phyloP scores from a whole-genome alignment of 2,329 filamentous ascomycete genomes.

The Colletotrichum cordylinicola region DNA sequence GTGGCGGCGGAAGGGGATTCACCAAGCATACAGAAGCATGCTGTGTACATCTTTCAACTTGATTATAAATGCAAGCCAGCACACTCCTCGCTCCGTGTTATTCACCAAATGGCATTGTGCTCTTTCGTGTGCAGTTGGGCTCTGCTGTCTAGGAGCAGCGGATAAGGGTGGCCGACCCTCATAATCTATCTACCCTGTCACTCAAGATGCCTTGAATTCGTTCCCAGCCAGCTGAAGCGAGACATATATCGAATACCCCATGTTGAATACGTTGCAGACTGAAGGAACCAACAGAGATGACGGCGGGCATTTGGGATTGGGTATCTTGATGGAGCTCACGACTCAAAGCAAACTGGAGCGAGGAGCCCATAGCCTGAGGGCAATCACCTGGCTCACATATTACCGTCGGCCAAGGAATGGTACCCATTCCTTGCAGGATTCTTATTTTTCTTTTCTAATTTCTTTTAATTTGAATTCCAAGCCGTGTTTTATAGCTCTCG shows the following conservation, averaged over 20 bases:
- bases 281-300: neutral
- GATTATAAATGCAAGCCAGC: neutral
- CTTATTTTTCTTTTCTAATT: no score
- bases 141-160: neutral
- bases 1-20: neutral
- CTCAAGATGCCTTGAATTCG: neutral
- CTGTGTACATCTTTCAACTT: neutral
- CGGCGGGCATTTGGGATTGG: neutral
- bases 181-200: neutral
- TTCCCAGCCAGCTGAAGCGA: neutral
- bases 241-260: neutral
- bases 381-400: no score
- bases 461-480: neutral
- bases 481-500: neutral
- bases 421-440: no score
- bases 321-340: rapidly evolving
- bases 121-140: no score
- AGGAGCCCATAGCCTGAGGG: neutral
- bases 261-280: neutral
- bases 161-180: neutral
- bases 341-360: neutral
- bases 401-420: no score
- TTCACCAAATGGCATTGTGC: neutral
- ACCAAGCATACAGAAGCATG: neutral
- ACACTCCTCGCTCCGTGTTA: neutral